phyloP scores from a whole-genome alignment of 78 protist genomes.

The Cavenderia fasciculata region DNA sequence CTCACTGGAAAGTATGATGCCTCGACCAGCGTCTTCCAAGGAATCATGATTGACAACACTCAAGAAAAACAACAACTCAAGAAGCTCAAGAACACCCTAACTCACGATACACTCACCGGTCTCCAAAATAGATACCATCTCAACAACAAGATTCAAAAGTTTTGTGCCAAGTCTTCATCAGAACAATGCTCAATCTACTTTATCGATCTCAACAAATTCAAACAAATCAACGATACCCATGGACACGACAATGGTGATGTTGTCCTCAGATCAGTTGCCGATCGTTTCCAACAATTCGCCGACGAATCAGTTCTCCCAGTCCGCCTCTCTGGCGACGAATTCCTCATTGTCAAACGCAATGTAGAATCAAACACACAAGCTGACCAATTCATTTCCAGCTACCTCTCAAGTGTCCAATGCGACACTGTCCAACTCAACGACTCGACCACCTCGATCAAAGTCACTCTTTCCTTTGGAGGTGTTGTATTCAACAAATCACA shows the following conservation, averaged over 20 bases:
- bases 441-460: too few relatives aligned
- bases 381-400: neutral
- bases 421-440: too few relatives aligned
- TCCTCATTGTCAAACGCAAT: slow-evolving; percentile 16
- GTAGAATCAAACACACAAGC: slow-evolving; percentile 13
- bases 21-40: neutral
- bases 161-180: slow-evolving; percentile 4
- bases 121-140: slow-evolving; percentile 18
- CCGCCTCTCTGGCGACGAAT: slow-evolving; percentile 50
- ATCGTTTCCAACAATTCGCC: neutral
- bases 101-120: slow-evolving; percentile 33
- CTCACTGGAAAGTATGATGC: slow-evolving; percentile 25
- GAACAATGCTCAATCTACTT: slow-evolving; percentile 18
- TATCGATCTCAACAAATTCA: slow-evolving; percentile 29
- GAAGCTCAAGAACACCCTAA: slow-evolving; percentile 3
- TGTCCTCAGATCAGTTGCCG: slow-evolving; percentile 16
- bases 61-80: slow-evolving; percentile 10
- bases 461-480: slow-evolving; percentile 42
- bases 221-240: slow-evolving; percentile 32
- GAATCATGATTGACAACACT: slow-evolving; percentile 6
- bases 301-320: slow-evolving; percentile 18
- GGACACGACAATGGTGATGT: slow-evolving; percentile 40
- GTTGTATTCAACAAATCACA: slow-evolving; percentile 17
- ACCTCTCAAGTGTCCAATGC: neutral
- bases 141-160: slow-evolving; percentile 33